A percentile compares a stretch with the other conserved stretches of the same genome.
phyloP scores from a whole-genome alignment of 2,329 filamentous ascomycete species.

The Escovopsis sp. region DNA sequence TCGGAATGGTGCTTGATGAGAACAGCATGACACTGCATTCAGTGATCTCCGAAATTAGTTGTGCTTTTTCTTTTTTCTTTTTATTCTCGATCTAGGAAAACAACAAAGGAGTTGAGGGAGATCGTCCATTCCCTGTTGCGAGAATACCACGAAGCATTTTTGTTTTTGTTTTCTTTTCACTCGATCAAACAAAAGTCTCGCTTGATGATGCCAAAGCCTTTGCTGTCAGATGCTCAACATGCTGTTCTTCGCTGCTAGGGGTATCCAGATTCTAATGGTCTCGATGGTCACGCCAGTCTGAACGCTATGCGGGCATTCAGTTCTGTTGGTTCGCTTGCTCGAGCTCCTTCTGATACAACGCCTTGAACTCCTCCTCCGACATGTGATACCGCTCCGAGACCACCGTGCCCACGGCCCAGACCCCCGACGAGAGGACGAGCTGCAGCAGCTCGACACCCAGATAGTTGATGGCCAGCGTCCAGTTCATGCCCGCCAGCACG shows the following conservation, averaged over 20 bases:
- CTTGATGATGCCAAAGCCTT: too few species aligned
- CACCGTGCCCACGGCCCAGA: conserved; percentile 29
- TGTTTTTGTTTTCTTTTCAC: too few species aligned
- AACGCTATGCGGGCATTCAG: too few species aligned
- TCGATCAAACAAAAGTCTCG: too few species aligned
- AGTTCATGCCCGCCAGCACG: conserved; percentile 22
- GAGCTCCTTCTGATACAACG: conserved; percentile 2
- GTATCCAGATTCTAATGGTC: too few species aligned
- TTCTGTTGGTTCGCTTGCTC: too few species aligned
- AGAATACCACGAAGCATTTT: too few species aligned
- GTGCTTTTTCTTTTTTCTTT: not conserved
- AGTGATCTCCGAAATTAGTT: not conserved
- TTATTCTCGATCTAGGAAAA: not conserved
- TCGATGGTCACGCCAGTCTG: too few species aligned
- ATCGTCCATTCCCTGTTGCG: too few species aligned
- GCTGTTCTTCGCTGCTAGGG: too few species aligned
- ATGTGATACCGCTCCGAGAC: conserved; percentile 25
- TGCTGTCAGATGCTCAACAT: too few species aligned
- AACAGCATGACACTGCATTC: not conserved
- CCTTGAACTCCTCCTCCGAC: conserved; percentile 29
- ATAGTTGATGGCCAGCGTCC: conserved; percentile 29
- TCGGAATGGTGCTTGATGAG: conserved; percentile 49
- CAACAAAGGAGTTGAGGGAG: not conserved
- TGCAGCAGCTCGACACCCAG: conserved; percentile 31
- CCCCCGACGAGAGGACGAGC: conserved; percentile 27